Conservation (phyloP, 139 green algal genomes). For the Tetraselmis striata region DNA sequence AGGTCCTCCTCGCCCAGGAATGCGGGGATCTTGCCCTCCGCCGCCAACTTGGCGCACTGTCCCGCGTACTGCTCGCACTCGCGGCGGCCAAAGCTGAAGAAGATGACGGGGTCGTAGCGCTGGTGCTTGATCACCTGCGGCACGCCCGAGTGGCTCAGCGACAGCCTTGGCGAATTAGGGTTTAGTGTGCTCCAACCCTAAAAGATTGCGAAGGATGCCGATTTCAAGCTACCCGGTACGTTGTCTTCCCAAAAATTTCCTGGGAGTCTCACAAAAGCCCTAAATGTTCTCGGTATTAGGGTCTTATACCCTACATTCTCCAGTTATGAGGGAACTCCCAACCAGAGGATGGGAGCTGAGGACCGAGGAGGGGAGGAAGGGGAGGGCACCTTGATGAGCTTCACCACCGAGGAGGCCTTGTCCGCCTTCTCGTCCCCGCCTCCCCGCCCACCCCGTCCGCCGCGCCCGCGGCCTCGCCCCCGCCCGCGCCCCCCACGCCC, state of each 20-base stretch:
- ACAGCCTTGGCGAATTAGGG: too few relatives aligned
- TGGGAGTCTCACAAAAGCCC: too few relatives aligned
- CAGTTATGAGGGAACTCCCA: too few relatives aligned
- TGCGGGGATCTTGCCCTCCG: neutral
- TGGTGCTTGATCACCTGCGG: slow-evolving; percentile 51
- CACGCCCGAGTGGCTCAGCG: slow-evolving; percentile 2
- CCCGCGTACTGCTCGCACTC: slow-evolving; percentile 62
- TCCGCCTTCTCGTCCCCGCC: slow-evolving; percentile 16
- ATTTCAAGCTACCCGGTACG: too few relatives aligned
- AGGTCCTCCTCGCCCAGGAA: slow-evolving; percentile 32
- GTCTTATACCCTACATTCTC: too few relatives aligned
- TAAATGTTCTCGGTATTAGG: too few relatives aligned
- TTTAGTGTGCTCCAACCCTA: too few relatives aligned
- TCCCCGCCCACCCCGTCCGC: slow-evolving; percentile 19
- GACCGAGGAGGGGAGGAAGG: too few relatives aligned
- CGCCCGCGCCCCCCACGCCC: slow-evolving; percentile 13
- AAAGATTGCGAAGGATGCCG: too few relatives aligned
- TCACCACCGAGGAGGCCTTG: slow-evolving; percentile 33
- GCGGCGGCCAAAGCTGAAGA: slow-evolving; percentile 86
- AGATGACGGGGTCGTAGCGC: slow-evolving; percentile 78
- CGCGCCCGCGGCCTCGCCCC: slow-evolving; percentile 14
- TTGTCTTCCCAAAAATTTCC: too few relatives aligned
- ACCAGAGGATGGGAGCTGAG: too few relatives aligned
- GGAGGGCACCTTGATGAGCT: slow-evolving; percentile 32
- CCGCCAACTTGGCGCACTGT: neutral